Evolutionary conservation across 75 land plant genomes (phyloP).

Genomic region (Pinus taeda): DNA sequence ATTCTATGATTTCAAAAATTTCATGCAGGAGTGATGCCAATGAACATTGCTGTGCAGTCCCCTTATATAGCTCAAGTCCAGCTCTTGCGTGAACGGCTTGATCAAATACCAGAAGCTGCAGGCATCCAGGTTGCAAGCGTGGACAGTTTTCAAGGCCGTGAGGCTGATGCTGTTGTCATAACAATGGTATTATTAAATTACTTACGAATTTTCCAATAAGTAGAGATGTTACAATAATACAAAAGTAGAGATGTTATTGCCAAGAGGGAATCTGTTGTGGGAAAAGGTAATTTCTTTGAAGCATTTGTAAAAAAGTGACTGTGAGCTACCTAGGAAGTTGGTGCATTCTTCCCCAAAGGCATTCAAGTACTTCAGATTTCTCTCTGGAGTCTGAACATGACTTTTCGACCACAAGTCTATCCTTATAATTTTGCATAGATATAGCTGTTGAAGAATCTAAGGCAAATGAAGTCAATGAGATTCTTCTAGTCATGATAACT

Average conservation of each 20-base stretch:
- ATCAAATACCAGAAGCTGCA: conserved; percentile 57
- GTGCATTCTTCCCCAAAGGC: background rate
- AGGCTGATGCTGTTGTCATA: conserved; percentile 92
- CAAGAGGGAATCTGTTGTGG: background rate
- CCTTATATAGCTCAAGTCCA: conserved; percentile 95
- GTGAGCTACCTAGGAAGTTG: background rate
- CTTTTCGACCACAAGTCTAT: background rate
- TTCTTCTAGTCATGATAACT: too few species aligned
- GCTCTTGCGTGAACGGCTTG: conserved; percentile 65
- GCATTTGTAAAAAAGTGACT: background rate
- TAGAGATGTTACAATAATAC: background rate
- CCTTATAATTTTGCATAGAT: background rate
- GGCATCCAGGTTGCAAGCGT: conserved; percentile 81
- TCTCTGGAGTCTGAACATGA: background rate
- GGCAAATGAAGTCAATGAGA: too few species aligned
- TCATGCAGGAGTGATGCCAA: conserved; percentile 66
- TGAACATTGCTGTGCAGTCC: conserved; percentile 83
- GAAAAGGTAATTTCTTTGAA: background rate
- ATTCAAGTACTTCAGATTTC: background rate
- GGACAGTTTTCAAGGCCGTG: conserved; percentile 94
- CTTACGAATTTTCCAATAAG: background rate
- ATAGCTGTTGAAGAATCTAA: background rate
- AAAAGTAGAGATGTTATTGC: background rate
- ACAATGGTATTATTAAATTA: conserved; percentile 63
- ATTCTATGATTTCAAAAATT: background rate